Evolutionary conservation across 148 eudicot species (phyloP), one percentile per base, ranked within the genome.

Genomic region (Dianthus caryophyllus): DNA sequence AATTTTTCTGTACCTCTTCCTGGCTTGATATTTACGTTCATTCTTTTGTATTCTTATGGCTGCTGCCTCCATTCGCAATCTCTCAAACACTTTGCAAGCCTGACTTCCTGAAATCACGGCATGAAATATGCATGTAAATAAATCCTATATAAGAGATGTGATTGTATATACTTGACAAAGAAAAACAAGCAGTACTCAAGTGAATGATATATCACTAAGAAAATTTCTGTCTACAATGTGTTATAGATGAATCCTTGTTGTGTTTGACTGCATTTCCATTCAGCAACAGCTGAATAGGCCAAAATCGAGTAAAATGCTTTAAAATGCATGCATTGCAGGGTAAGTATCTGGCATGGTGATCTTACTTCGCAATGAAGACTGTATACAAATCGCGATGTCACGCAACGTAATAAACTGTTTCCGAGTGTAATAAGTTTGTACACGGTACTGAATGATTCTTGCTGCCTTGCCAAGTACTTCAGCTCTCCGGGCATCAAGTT

Each of bases 391-490:
- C 55, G 87, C 57, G 75, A 93, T 85, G 63, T 72, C 71, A 30
- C 88, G 83, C 75, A 88, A 70, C 25, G 78, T 84, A 57, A 87
- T 25, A 58, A 88, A 90, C 64, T 63, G 81, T 77, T 80, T 95
- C 52, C 85, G 96, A 84, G 96, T 86, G 81, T 75, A 76, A 81
- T 90, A 81, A 71, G 96, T 88, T 71, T 88, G 82, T 70, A 79
- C 73, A 18, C 96, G 85, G 69, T 89, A 73, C 74, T 95, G 99
- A 67, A 95, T 88, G 30, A 72, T 67, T 79, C 83, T 90, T 47
- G 99, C 99, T 58, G 99, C 99, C 77, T 58, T 61, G 60, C 77
- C 77, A 47, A 95, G 96, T 50, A 95, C 94, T 77, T 88, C 97
- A 26, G 96, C 72, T 79, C 99, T 83, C 52, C 88, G 77, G 65